Evolutionary conservation across 257 asterid genomes (phyloP), one percentile per base, ranked within the genome.

Genomic region (Solanum etuberosum): DNA sequence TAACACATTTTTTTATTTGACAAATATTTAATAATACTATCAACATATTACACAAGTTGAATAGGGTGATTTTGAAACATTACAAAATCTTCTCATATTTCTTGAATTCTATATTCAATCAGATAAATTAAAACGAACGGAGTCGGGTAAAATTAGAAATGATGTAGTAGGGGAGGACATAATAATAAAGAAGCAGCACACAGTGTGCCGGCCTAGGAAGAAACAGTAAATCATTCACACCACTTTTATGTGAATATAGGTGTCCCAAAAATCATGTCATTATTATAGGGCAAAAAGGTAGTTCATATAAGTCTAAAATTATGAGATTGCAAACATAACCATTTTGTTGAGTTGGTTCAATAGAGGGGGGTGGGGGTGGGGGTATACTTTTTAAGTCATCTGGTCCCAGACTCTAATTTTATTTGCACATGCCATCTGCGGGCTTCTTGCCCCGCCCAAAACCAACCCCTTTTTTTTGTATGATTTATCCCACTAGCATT

Each of bases 341-440:
- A 80, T 16, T 78, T 74, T 23, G 32, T 38, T 74, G 82, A 35
- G 9, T 35, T 38, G 48, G 31, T 84, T 63, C 51, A 57, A 51
- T 85, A 46, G 85, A 77, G 48, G 29, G 51, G 77, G 15, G 48
- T 48, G 40, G 9, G 40, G 40, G 9, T 8, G 43, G 8, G 29
- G 88, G 85, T 89, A 88, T 37, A 86, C 87, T 72, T 86, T 68
- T 87, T 70, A 93, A 90, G 85, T 88, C 90, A 90, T 90, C 86
- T 92, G 94, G 94, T 92, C 93, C 95, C 92, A 34, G 16, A 54
- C 27, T 90, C 81, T 89, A 76, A 71, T 86, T 67, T 87, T 86
- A 89, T 88, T 86, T 84, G 94, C 97, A 94, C 95, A 93, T 92
- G 93, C 93, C 72, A 86, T 88, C 85, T 85, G 87, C 86, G 88